phyloP scores from a whole-genome alignment of 345 rosid genomes.

The Citrus cavaleriei region DNA sequence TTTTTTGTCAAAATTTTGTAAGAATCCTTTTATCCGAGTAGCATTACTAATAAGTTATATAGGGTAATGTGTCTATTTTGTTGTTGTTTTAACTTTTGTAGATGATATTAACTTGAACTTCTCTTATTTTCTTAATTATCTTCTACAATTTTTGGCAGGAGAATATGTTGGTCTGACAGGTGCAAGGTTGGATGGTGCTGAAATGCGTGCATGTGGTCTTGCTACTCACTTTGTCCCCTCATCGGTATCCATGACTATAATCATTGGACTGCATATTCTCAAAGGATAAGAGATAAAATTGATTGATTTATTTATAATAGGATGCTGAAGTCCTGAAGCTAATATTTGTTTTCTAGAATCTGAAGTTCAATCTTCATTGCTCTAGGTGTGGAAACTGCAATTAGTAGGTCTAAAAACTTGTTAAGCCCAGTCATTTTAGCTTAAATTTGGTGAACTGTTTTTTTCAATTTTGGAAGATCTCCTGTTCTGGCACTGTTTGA shows the following conservation, averaged over 20 bases:
- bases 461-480: neutral
- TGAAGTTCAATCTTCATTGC: neutral
- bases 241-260: conserved; percentile 29
- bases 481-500: neutral
- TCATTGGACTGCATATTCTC: neutral
- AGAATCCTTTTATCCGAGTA: neutral
- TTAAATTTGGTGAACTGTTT: neutral
- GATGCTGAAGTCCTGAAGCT: neutral
- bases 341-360: neutral
- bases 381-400: neutral
- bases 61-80: neutral
- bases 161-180: conserved; percentile 83
- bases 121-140: neutral
- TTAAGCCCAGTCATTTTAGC: neutral
- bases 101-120: neutral
- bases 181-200: conserved; percentile 75
- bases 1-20: neutral
- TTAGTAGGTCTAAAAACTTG: neutral
- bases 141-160: conserved; percentile 33
- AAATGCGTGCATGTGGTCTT: conserved; percentile 86
- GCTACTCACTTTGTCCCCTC: conserved; percentile 85
- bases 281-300: neutral
- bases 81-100: neutral
- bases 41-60: neutral
- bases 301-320: neutral